Evolutionary conservation across 352 stramenopile species (phyloP).

Genomic region (Blastocystis sp.): DNA sequence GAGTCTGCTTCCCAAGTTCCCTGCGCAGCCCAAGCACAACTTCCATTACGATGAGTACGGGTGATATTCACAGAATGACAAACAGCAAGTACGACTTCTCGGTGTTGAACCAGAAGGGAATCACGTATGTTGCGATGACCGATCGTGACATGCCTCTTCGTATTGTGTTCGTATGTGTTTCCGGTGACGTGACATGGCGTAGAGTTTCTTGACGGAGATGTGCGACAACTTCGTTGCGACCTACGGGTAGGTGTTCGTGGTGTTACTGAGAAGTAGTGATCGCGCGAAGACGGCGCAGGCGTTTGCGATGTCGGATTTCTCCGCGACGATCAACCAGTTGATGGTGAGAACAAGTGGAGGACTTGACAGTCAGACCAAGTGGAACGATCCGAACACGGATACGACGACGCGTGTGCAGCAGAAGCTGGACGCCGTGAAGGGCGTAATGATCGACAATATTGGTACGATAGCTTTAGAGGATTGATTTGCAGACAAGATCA

Average conservation of each 20-base stretch:
- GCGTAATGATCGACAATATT: slow-evolving; percentile 97
- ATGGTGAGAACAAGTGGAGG: no score
- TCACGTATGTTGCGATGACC: slow-evolving; percentile 32
- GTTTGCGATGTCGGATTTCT: slow-evolving; percentile 50
- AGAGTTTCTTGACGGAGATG: slow-evolving; percentile 36
- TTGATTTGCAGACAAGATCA: slow-evolving; percentile 72
- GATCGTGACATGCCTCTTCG: slow-evolving; percentile 11
- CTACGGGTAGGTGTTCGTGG: not conserved
- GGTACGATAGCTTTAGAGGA: slow-evolving; percentile 55
- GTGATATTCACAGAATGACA: not conserved
- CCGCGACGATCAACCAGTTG: not conserved
- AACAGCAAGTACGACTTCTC: slow-evolving; percentile 37
- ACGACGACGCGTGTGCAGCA: slow-evolving; percentile 80
- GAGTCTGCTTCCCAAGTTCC: slow-evolving; percentile 45
- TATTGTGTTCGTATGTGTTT: slow-evolving; percentile 42
- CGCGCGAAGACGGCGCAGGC: slow-evolving; percentile 45
- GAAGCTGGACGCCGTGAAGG: slow-evolving; percentile 91
- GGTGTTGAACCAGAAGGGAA: slow-evolving; percentile 11
- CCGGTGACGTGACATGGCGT: not conserved
- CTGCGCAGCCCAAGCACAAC: slow-evolving; percentile 27
- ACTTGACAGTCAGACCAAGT: no score
- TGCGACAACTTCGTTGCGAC: slow-evolving; percentile 13
- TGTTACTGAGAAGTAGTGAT: not conserved
- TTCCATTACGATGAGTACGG: slow-evolving; percentile 36
- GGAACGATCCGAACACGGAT: slow-evolving; percentile 77